Conservation (phyloP, 331 rosid genomes). For the Pyracantha coccinea region DNA sequence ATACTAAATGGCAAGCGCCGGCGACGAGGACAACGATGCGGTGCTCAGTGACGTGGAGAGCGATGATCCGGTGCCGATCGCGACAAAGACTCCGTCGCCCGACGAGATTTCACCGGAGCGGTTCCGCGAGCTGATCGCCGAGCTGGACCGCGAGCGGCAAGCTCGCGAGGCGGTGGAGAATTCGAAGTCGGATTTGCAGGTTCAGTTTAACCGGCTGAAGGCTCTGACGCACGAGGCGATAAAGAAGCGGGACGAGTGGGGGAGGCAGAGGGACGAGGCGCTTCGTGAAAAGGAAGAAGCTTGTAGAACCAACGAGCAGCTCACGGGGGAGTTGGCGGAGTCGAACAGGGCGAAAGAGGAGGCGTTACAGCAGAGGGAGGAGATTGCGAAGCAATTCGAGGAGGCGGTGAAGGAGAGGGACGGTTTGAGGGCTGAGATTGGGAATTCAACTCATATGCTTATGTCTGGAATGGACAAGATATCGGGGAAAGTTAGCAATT, state of each 20-base stretch:
- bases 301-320: conserved; percentile 39
- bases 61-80: conserved; percentile 49
- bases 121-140: conserved; percentile 51
- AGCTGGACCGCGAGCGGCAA: conserved; percentile 85
- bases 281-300: conserved; percentile 73
- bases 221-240: conserved; percentile 80
- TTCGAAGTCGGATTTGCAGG: conserved; percentile 58
- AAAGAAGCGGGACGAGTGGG: conserved; percentile 59
- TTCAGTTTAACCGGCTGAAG: conserved; percentile 61
- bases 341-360: conserved; percentile 37
- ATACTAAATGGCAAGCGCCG: conserved; percentile 52
- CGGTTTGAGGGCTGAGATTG: conserved; percentile 61
- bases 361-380: conserved; percentile 38
- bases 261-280: conserved; percentile 59
- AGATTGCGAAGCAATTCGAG: conserved; percentile 48
- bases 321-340: conserved; percentile 44
- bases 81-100: conserved; percentile 19
- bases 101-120: conserved; percentile 59
- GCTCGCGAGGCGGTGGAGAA: conserved; percentile 76
- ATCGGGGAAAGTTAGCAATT: conserved; percentile 63
- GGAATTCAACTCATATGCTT: conserved; percentile 85
- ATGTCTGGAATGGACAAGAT: conserved; percentile 89
- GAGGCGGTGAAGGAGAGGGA: conserved; percentile 65
- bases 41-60: conserved; percentile 91
- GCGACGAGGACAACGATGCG: conserved; percentile 62